phyloP scores from a whole-genome alignment of 495 filamentous ascomycete genomes.

The Penicillium crystallinum region DNA sequence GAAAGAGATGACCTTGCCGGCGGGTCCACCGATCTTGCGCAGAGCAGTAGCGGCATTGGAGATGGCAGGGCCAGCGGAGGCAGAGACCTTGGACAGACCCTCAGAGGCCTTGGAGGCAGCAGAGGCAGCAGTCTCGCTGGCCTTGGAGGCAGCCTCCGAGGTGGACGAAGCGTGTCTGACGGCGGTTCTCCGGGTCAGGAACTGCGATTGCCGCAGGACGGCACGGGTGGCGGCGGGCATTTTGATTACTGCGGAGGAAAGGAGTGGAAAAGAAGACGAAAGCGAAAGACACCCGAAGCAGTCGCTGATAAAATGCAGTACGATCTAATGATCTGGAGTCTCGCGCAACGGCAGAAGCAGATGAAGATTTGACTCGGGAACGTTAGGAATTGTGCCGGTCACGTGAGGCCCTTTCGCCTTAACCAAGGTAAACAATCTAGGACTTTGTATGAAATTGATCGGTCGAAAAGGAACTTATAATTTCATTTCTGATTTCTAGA shows the following conservation, averaged over 20 bases:
- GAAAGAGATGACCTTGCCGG: constrained; percentile 72
- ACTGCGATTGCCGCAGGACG: constrained; percentile 57
- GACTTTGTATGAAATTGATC: too few species aligned
- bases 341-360: constrained; percentile 40
- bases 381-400: constrained; percentile 35
- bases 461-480: too few species aligned
- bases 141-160: constrained; percentile 65
- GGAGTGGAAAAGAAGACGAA: constrained; percentile 23
- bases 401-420: constrained; percentile 14
- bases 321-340: constrained; percentile 40
- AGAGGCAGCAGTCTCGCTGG: constrained; percentile 58
- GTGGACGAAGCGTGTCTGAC: constrained; percentile 61
- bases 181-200: constrained; percentile 51
- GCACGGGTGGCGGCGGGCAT: constrained; percentile 52
- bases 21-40: constrained; percentile 76
- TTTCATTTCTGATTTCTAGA: too few species aligned
- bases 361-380: constrained; percentile 45
- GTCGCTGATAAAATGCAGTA: constrained; percentile 31
- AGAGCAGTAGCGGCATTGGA: constrained; percentile 64
- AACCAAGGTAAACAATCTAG: constrained; percentile 1
- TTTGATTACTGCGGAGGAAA: constrained; percentile 31
- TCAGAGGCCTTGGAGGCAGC: constrained; percentile 72
- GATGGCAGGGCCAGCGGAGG: constrained; percentile 73
- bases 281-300: constrained; percentile 23
- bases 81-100: constrained; percentile 77